Base-by-base conservation (phyloP, 345 rosid species). In the Triadica sebifera region DNA sequence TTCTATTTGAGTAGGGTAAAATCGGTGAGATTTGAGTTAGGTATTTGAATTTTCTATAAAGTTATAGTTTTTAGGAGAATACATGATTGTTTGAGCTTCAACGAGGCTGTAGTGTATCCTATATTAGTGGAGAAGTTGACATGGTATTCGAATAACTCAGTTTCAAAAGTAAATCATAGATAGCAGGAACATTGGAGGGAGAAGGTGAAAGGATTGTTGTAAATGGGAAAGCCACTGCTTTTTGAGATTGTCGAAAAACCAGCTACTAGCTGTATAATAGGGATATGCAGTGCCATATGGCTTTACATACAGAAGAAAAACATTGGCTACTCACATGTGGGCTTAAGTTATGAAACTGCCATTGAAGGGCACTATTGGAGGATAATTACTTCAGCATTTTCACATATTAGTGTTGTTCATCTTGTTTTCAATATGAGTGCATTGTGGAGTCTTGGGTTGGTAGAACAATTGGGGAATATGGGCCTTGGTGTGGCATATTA, bases 401-500 rank as follows among this genome's bases (percentile, higher is more conserved):
- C 99, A 0, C 99, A 93, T 71, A 91, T 95, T 11, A 95, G 98
- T 71, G 86, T 93, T 37, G 58, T 95, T 81, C 99, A 95, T 85
- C 98, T 95, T 52, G 96, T 89, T 29, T 95, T 95, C 67, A 95
- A 95, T 78, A 93, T 95, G 99, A 93, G 97, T 72, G 99, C 99
- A 29, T 83, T 95, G 5, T 95, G 99, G 99, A 95, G 99, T 86
- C 90, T 95, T 34, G 99, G 99, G 65, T 86, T 85, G 51, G 91
- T 95, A 0, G 99, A 95, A 66, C 96, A 90, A 74, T 77, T 92
- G 50, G 89, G 83, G 12, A 81, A 87, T 67, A 55, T 87, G 60
- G 97, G 98, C 55, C 96, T 92, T 59, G 99, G 99, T 22, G 80
- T 85, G 4, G 85, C 86, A 25, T 93, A 89, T 81, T 95, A 95